Evolutionary conservation across 805 yeast species (phyloP).

Genomic region (Yarrowia bubula): DNA sequence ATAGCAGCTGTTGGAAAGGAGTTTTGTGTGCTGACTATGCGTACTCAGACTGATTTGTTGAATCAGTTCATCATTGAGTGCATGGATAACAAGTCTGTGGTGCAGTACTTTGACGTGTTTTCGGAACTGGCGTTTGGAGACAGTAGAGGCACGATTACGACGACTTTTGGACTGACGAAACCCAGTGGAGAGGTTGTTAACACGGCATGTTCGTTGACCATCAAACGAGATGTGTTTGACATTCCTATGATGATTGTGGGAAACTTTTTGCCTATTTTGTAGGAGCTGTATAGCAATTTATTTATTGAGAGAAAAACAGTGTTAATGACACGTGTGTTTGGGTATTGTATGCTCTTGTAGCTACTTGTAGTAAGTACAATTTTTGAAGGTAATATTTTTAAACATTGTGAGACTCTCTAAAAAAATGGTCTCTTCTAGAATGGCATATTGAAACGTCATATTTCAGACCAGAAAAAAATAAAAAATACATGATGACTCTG

Average conservation of each 20-base stretch:
- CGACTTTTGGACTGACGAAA: constrained; percentile 43
- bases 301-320: neutral
- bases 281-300: neutral
- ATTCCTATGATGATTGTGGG: constrained; percentile 83
- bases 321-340: too few relatives aligned
- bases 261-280: constrained; percentile 41
- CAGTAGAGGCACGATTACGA: constrained; percentile 43
- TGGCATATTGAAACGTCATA: too few relatives aligned
- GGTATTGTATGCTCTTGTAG: too few relatives aligned
- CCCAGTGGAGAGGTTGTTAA: constrained; percentile 47
- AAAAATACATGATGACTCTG: too few relatives aligned
- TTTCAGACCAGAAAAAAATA: too few relatives aligned
- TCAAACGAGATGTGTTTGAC: constrained; percentile 77
- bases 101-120: constrained; percentile 69
- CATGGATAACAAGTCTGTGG: constrained; percentile 75
- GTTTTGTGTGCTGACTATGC: constrained; percentile 66
- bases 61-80: constrained; percentile 72
- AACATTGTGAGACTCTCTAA: too few relatives aligned
- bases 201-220: constrained; percentile 83
- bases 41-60: constrained; percentile 55
- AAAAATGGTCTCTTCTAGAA: too few relatives aligned
- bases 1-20: constrained; percentile 77
- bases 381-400: neutral
- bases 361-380: too few relatives aligned
- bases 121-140: constrained; percentile 69